Percentiles rank a stretch among this genome's conserved stretches.
These are phyloP conservation scores for Verticillium dahliae DNA, from an alignment of 2,329 filamentous ascomycete species.

Conservation along the genomic window DNA sequence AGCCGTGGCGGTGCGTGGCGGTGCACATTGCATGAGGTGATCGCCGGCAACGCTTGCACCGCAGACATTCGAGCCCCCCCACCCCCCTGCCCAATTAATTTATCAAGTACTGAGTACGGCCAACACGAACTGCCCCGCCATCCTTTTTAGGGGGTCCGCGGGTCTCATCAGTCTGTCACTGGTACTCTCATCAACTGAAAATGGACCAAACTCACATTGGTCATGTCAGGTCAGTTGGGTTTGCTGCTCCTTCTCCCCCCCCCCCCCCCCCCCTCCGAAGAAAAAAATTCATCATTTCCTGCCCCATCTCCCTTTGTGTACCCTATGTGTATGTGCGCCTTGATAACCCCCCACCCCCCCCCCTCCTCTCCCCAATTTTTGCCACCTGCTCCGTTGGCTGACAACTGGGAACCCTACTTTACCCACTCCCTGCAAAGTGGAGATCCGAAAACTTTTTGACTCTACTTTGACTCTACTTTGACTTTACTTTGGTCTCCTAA, in stretches of 20 bases:
- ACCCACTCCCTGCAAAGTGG: neutral
- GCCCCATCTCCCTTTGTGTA: neutral
- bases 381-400: neutral
- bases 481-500: neutral
- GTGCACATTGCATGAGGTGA: neutral
- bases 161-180: no score
- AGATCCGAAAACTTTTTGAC: neutral
- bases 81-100: neutral
- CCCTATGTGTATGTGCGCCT: neutral
- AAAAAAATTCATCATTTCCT: neutral
- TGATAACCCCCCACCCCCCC: neutral
- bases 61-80: neutral
- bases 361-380: no score
- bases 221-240: no score
- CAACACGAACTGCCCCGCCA: neutral
- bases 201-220: no score
- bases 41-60: neutral
- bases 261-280: neutral
- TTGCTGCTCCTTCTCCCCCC: neutral
- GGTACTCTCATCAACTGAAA: no score
- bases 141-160: neutral
- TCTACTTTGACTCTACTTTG: neutral
- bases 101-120: neutral
- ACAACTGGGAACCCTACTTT: neutral
- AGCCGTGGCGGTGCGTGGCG: neutral